Conservation (phyloP, 345 rosid species). For the Sisymbrium irio region DNA sequence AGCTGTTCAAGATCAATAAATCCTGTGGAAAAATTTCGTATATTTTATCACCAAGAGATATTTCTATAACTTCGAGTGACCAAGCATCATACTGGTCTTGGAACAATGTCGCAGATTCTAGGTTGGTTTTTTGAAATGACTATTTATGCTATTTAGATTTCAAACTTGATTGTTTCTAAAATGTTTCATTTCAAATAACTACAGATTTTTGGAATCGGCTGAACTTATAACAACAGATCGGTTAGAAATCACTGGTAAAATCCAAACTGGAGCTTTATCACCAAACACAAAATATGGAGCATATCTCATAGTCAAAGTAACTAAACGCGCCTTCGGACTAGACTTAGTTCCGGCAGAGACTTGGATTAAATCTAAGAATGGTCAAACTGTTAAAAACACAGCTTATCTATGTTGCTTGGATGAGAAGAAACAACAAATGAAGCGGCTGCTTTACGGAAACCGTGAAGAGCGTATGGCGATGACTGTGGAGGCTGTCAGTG, state of each 20-base stretch:
- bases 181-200: not conserved
- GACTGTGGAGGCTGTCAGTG: not conserved
- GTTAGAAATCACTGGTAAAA: conserved; percentile 43
- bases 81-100: conserved; percentile 57
- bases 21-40: conserved; percentile 50
- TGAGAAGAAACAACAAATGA: conserved; percentile 37
- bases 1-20: conserved; percentile 64
- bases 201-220: conserved; percentile 43
- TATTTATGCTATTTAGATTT: not conserved
- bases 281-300: conserved; percentile 39
- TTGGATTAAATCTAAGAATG: conserved; percentile 24
- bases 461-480: conserved; percentile 18
- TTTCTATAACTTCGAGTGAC: conserved; percentile 50
- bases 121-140: conserved; percentile 33
- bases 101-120: conserved; percentile 50
- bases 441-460: conserved; percentile 21
- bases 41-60: conserved; percentile 63
- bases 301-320: conserved; percentile 44
- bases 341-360: conserved; percentile 48
- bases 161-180: not conserved
- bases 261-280: conserved; percentile 35
- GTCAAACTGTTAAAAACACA: conserved; percentile 6
- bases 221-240: conserved; percentile 48
- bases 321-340: conserved; percentile 41
- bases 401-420: conserved; percentile 35